Evolutionary conservation across 2,329 filamentous ascomycete genomes (phyloP), one percentile per base, ranked within the genome.

Genomic region (Trichoderma sp.): DNA sequence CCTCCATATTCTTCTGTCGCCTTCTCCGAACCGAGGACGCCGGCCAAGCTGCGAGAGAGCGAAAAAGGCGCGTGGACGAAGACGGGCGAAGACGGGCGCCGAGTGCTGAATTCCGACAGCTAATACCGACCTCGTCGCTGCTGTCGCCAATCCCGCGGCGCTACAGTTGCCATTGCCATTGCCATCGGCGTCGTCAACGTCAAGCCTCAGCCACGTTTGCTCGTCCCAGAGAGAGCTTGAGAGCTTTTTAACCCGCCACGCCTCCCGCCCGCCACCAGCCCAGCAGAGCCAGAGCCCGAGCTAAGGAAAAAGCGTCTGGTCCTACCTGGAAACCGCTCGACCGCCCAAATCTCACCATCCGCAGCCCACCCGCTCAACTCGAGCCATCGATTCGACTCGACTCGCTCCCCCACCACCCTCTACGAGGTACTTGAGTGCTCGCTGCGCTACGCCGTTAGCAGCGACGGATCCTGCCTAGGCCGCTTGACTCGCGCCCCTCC

Each of bases 21-120:
- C 71, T 72, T 72, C 69, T 47, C 72, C 72, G 72, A 72, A 62
- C 68, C 70, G 68, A 70, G 47, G 64, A 60, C 53, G 47, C 68
- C 68, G 61, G 24, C 7, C 24, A 13, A 27, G 21, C 52, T 57
- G 37, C 52, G 31, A 29, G 27, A 19, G 8, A 27, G 13, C 24
- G 21, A 37, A 27, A 29, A 57, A 35, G n/a, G 29, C 55, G n/a
- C 35, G 16, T 43, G 35, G 57, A 59, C 57, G 21, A 21, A 19
- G 57, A 40, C 33, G 57, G 35, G 29, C 29, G 27, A 29, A 40
- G 35, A 35, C 31, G 57, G 47, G 21, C n/a, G 47, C n/a, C 40
- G 24, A 43, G 21, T 19, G 31, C 13, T 29, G 24, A 64, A 52
- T 24, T 19, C 31, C 31, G 37, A 35, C 16, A 21, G 6, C 19